phyloP scores from a whole-genome alignment of 352 stramenopile species.

The Phytophthora multivora region DNA sequence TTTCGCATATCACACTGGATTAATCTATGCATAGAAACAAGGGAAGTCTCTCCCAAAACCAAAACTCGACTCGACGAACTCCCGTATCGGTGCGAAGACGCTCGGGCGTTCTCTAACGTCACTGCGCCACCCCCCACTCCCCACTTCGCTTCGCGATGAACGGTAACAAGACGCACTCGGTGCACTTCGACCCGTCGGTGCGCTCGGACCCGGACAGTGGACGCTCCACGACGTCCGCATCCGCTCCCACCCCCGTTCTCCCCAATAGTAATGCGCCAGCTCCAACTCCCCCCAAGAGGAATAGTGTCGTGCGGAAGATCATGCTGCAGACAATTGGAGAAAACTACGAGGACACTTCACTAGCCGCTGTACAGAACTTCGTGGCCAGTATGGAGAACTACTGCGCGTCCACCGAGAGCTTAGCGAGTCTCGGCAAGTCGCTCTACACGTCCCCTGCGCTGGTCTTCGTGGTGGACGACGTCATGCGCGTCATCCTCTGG shows the following conservation, averaged over 20 bases:
- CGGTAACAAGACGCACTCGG: conserved; percentile 59
- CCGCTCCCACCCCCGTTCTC: neutral
- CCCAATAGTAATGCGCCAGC: neutral
- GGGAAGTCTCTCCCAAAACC: conserved; percentile 13
- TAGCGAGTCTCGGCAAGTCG: conserved; percentile 83
- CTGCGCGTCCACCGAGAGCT: conserved; percentile 75
- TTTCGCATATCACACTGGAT: conserved; percentile 4
- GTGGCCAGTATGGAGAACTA: conserved; percentile 76
- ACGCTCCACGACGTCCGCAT: conserved; percentile 30
- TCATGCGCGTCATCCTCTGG: conserved; percentile 88
- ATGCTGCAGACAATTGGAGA: conserved; percentile 82
- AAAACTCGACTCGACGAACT: conserved; percentile 28
- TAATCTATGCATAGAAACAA: conserved; percentile 5
- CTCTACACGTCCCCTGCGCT: conserved; percentile 77
- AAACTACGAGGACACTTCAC: conserved; percentile 66
- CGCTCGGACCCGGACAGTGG: conserved; percentile 56
- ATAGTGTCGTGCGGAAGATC: conserved; percentile 73
- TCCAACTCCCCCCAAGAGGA: conserved; percentile 23
- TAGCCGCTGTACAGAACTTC: conserved; percentile 76
- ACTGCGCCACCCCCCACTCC: conserved; percentile 4
- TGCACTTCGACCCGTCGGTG: conserved; percentile 77
- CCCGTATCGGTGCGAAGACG: conserved; percentile 15
- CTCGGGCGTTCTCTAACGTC: conserved; percentile 8
- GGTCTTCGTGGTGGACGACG: conserved; percentile 85
- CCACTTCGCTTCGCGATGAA: conserved; percentile 36